Evolutionary conservation across 169 alveolate species (phyloP).

Genomic region (Plasmodium inui): DNA sequence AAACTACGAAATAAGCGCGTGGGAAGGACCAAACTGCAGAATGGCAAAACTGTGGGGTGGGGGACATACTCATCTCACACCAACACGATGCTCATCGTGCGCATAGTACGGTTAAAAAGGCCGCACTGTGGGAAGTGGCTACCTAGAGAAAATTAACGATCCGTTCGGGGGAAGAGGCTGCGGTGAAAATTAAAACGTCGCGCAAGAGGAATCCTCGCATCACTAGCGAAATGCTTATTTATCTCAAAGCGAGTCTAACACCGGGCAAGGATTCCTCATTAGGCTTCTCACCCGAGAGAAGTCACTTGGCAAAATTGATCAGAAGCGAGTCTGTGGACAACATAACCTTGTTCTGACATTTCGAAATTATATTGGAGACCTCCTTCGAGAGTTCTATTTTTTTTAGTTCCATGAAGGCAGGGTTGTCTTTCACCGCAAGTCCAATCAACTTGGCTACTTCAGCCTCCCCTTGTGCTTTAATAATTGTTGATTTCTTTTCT

Average conservation of each 20-base stretch:
- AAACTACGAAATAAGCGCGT: background rate
- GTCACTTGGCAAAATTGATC: slow-evolving; percentile 65
- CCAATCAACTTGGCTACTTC: slow-evolving; percentile 94
- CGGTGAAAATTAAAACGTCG: background rate
- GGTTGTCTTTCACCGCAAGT: slow-evolving; percentile 87
- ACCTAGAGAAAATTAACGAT: background rate
- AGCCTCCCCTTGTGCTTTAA: slow-evolving; percentile 98
- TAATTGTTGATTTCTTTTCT: slow-evolving; percentile 95
- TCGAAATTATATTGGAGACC: slow-evolving; percentile 92
- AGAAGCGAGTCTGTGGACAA: slow-evolving; percentile 80
- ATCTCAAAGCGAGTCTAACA: background rate
- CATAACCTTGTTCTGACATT: slow-evolving; percentile 90
- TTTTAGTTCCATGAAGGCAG: slow-evolving; percentile 95
- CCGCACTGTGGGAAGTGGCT: background rate
- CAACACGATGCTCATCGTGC: background rate
- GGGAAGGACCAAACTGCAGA: background rate
- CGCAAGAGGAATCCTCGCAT: background rate
- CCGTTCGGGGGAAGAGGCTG: background rate
- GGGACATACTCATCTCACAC: background rate
- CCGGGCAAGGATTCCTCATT: background rate
- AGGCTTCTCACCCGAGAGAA: background rate
- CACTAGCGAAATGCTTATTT: background rate
- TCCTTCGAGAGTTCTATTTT: slow-evolving; percentile 96
- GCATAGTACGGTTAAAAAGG: background rate
- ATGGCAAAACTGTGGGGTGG: background rate